phyloP scores from a whole-genome alignment of 768 basidiomycete genomes.

The Zangia roseola region DNA sequence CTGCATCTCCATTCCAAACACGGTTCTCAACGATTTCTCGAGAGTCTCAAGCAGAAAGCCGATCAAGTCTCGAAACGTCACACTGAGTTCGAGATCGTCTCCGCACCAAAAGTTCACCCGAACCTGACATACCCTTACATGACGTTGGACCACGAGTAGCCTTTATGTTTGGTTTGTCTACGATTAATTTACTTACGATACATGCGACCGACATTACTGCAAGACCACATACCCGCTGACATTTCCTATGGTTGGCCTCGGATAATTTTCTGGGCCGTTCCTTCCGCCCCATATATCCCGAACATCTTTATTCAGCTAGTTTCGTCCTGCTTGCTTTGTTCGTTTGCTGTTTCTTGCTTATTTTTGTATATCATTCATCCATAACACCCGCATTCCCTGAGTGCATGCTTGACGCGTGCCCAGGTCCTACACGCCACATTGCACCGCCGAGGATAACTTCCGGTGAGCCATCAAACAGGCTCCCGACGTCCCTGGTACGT shows the following conservation, averaged over 20 bases:
- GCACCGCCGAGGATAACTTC: slow-evolving; percentile 14
- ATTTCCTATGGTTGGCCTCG: slow-evolving; percentile 5
- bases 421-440: slow-evolving; percentile 11
- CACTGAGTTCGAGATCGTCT: slow-evolving; percentile 70
- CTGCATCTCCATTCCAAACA: slow-evolving; percentile 31
- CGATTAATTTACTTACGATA: slow-evolving; percentile 17
- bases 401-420: slow-evolving; percentile 23
- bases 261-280: slow-evolving; percentile 6
- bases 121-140: slow-evolving; percentile 60
- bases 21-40: slow-evolving; percentile 23
- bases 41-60: slow-evolving; percentile 32
- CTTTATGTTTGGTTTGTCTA: slow-evolving; percentile 14
- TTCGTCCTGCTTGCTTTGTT: slow-evolving; percentile 20
- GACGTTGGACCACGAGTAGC: slow-evolving; percentile 43
- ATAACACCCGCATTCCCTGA: slow-evolving; percentile 11
- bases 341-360: slow-evolving; percentile 13
- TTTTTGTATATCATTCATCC: slow-evolving; percentile 17
- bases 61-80: slow-evolving; percentile 58
- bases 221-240: slow-evolving; percentile 11
- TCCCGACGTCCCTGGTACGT: background rate
- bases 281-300: slow-evolving; percentile 4
- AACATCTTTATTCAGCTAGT: slow-evolving; percentile 15
- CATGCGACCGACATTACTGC: slow-evolving; percentile 1
- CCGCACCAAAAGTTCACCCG: slow-evolving; percentile 42
- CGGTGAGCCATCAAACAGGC: background rate